A percentile compares a stretch with the other conserved stretches of the same genome.
phyloP scores from a whole-genome alignment of 257 asterid genomes.

The Perilla frutescens region DNA sequence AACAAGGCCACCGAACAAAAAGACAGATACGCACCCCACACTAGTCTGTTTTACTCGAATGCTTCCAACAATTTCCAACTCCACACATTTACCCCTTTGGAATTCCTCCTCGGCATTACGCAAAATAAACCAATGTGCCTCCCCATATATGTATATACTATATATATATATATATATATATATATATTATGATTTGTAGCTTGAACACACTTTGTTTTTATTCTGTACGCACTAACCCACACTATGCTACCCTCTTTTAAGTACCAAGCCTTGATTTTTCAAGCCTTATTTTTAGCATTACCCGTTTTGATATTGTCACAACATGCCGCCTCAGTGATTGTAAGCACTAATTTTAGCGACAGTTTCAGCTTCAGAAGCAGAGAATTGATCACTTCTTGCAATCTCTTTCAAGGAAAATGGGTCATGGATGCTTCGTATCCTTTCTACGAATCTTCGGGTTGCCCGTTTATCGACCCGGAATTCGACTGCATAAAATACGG shows the following conservation, averaged over 20 bases:
- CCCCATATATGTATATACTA: background rate
- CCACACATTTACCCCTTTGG: slow-evolving; percentile 18
- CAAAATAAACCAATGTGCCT: slow-evolving; percentile 42
- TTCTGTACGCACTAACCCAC: background rate
- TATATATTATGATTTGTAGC: background rate
- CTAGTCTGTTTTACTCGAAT: slow-evolving; percentile 29
- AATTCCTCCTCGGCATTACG: slow-evolving; percentile 8
- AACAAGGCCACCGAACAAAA: background rate
- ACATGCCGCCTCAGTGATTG: background rate
- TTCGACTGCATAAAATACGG: slow-evolving; percentile 70
- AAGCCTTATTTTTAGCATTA: slow-evolving; percentile 23
- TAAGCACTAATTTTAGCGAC: too few relatives aligned
- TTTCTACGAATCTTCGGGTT: slow-evolving; percentile 51
- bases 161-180: too few relatives aligned
- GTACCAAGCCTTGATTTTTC: slow-evolving; percentile 20
- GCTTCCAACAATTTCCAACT: slow-evolving; percentile 46
- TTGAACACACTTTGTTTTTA: slow-evolving; percentile 19
- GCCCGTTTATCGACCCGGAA: slow-evolving; percentile 75
- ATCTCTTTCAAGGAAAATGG: slow-evolving; percentile 71
- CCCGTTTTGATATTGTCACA: slow-evolving; percentile 27
- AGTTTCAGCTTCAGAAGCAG: slow-evolving; percentile 14
- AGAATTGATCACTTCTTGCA: slow-evolving; percentile 49
- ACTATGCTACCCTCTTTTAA: slow-evolving; percentile 27
- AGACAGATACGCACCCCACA: slow-evolving; percentile 26
- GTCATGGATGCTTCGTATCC: slow-evolving; percentile 56